Evolutionary conservation across 2,329 filamentous ascomycete genomes (phyloP).

Genomic region (Xylariaceae sp.): DNA sequence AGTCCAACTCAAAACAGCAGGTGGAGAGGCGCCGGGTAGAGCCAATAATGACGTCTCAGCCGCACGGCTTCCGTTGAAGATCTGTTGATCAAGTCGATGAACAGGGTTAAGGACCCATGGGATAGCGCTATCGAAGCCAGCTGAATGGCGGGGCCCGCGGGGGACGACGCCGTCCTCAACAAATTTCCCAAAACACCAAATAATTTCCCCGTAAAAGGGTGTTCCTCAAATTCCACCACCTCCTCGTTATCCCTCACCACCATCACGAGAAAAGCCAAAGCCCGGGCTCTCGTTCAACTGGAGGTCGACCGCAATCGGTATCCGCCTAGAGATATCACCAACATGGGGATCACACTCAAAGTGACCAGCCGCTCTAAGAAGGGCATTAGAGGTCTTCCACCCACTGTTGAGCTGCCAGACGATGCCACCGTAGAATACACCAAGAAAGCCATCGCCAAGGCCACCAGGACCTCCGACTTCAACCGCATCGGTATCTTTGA

Average conservation of each 20-base stretch:
- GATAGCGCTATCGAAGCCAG: too few species aligned
- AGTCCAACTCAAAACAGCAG: background rate
- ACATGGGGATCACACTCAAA: constrained; percentile 28
- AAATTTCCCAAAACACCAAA: too few species aligned
- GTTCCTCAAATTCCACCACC: too few species aligned
- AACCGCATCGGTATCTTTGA: constrained; percentile 62
- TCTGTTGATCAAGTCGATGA: too few species aligned
- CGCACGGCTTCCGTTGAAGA: background rate
- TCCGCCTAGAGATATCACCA: background rate
- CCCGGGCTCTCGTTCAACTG: background rate
- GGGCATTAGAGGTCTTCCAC: constrained; percentile 49
- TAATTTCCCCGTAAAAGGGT: too few species aligned
- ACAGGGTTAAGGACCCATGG: too few species aligned
- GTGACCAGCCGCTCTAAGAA: constrained; percentile 27
- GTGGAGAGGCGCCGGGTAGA: constrained; percentile 3
- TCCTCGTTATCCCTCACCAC: too few species aligned
- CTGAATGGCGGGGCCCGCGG: too few species aligned
- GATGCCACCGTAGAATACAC: constrained; percentile 57
- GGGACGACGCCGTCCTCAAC: too few species aligned
- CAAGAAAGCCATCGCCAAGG: constrained; percentile 52
- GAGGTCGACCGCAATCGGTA: background rate
- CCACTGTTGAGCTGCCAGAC: constrained; percentile 44
- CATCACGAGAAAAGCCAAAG: too few species aligned
- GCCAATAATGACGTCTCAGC: constrained; percentile 13
- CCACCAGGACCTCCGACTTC: constrained; percentile 49